Evolutionary conservation across 148 eudicot species (phyloP).

Genomic region (Simmondsia chinensis): DNA sequence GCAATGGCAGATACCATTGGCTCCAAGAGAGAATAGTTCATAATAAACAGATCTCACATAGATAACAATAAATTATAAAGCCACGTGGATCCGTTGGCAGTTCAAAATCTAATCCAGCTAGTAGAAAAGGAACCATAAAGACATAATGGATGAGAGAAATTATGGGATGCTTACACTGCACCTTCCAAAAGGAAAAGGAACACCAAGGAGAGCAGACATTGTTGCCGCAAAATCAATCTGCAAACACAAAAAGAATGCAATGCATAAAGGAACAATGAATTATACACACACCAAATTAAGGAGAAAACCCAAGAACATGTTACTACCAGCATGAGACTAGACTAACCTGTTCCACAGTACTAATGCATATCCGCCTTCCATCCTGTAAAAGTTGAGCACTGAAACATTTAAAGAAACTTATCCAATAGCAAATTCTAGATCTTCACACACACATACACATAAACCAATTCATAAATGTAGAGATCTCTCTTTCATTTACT

Average conservation of each 20-base stretch:
- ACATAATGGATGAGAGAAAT: too few species aligned
- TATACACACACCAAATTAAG: too few species aligned
- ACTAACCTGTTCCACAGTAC: slow-evolving; percentile 78
- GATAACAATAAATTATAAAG: too few species aligned
- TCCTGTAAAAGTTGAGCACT: slow-evolving; percentile 28
- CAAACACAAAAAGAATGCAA: slow-evolving; percentile 24
- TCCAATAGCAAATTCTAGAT: slow-evolving; percentile 1
- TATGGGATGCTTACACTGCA: slow-evolving; percentile 32
- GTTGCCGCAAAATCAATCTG: slow-evolving; percentile 98
- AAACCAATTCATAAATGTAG: too few species aligned
- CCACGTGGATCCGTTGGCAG: too few species aligned
- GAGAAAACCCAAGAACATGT: not conserved
- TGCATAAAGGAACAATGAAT: slow-evolving; percentile 5
- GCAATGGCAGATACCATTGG: too few species aligned
- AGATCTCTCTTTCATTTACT: too few species aligned
- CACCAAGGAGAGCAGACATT: slow-evolving; percentile 83
- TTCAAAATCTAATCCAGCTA: too few species aligned
- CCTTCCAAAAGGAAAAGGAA: slow-evolving; percentile 99
- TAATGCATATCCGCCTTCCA: slow-evolving; percentile 52
- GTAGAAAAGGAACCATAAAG: not conserved
- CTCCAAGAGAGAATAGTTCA: too few species aligned
- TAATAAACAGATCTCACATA: too few species aligned
- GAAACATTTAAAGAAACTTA: not conserved
- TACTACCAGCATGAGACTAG: slow-evolving; percentile 1
- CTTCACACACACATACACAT: too few species aligned